Conservation (phyloP, 2,329 filamentous ascomycete genomes). For the Harringtonia lauricola region DNA sequence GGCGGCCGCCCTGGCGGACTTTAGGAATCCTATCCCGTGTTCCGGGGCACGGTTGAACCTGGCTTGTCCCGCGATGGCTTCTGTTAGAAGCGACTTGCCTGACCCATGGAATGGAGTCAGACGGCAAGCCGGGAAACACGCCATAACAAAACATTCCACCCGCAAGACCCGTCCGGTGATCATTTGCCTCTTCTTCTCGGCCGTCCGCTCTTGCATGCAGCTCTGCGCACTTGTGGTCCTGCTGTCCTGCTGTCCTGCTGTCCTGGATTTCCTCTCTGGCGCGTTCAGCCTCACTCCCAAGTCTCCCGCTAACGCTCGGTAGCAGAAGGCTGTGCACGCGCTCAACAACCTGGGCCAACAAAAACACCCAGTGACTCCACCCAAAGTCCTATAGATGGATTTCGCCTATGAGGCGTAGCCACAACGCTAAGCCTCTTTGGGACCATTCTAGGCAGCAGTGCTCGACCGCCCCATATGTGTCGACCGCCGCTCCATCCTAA, state of each 20-base stretch:
- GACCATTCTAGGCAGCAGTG: constrained; percentile 14
- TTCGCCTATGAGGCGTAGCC: constrained; percentile 13
- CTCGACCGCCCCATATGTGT: constrained; percentile 11
- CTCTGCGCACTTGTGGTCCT: no score
- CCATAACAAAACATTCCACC: no score
- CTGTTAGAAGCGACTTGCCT: no score
- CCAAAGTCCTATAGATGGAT: constrained; percentile 7
- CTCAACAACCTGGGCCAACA: not conserved
- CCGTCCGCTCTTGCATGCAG: no score
- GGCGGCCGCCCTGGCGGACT: no score
- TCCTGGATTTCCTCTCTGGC: not conserved
- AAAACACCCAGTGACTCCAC: constrained; percentile 4
- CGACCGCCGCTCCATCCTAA: constrained; percentile 3
- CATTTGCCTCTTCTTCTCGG: no score
- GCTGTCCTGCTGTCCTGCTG: no score
- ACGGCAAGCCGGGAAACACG: no score
- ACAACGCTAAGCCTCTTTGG: constrained; percentile 9
- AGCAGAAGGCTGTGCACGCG: constrained; percentile 2
- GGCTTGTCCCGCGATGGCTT: not conserved
- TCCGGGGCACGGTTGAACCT: constrained; percentile 4
- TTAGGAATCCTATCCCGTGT: not conserved
- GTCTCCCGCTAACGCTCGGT: not conserved
- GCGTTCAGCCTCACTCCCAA: not conserved
- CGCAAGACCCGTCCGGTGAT: no score
- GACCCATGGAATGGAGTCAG: no score